Evolutionary conservation across 2,329 filamentous ascomycete species (phyloP).

Genomic region (Pleomassaria siparia): DNA sequence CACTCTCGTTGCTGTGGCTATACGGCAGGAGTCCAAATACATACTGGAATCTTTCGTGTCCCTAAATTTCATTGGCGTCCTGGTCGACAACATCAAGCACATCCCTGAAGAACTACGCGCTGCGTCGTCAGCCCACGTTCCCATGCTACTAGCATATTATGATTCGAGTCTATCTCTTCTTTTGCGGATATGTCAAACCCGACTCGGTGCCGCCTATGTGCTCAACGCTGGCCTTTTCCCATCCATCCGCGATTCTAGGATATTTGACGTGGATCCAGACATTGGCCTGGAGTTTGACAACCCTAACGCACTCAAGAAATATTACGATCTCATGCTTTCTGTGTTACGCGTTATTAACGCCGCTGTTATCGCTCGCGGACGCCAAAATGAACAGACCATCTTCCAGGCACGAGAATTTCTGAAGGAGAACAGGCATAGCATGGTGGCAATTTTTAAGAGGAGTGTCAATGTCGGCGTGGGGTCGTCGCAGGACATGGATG

Average conservation of each 20-base stretch:
- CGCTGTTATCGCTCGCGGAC: slow-evolving; percentile 76
- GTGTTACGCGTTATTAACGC: slow-evolving; percentile 81
- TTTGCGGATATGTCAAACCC: slow-evolving; percentile 79
- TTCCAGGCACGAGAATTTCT: slow-evolving; percentile 79
- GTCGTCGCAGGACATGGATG: slow-evolving; percentile 49
- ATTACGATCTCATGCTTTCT: slow-evolving; percentile 80
- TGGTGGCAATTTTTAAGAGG: slow-evolving; percentile 87
- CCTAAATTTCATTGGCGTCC: slow-evolving; percentile 86
- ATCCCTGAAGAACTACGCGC: slow-evolving; percentile 66
- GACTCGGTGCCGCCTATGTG: slow-evolving; percentile 81
- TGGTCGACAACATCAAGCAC: slow-evolving; percentile 82
- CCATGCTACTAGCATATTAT: slow-evolving; percentile 60
- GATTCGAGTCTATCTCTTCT: slow-evolving; percentile 81
- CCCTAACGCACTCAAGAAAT: slow-evolving; percentile 70
- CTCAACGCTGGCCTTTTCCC: slow-evolving; percentile 87
- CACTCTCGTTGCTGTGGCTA: slow-evolving; percentile 72
- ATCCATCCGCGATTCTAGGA: slow-evolving; percentile 74
- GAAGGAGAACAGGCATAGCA: slow-evolving; percentile 76
- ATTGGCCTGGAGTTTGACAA: slow-evolving; percentile 77
- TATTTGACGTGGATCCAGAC: slow-evolving; percentile 90
- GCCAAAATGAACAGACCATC: slow-evolving; percentile 73
- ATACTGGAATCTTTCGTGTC: slow-evolving; percentile 79
- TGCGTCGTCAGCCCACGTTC: slow-evolving; percentile 50
- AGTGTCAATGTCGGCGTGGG: slow-evolving; percentile 71
- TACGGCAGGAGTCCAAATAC: slow-evolving; percentile 69